Base-by-base conservation (phyloP, 2,329 filamentous ascomycete species). In the Exserohilum turcica region DNA sequence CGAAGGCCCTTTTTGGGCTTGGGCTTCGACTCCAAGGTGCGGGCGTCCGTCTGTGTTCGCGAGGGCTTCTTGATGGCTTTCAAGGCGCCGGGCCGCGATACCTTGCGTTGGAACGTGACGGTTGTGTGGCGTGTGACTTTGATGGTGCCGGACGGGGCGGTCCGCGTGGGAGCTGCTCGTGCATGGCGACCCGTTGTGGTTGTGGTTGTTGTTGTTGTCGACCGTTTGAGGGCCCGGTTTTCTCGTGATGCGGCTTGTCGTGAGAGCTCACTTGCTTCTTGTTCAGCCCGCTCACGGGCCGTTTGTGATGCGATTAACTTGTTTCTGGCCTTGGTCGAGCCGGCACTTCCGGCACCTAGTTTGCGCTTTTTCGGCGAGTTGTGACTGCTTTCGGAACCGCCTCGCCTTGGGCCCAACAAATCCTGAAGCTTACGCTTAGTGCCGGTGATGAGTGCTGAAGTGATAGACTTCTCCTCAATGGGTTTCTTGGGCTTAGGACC, bases 401-500 rank as follows among this genome's bases (percentile, higher is more conserved):
- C 43, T 28, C 59, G 60, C 18, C 57, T 45, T n/a, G 61, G 49
- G 16, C 63, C 61, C 6, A 73, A 59, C 4, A 71, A 49, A 33
- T 72, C 63, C 43, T 68, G 64, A 24, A 73, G 44, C 46, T 74
- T 74, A 56, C 72, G 70, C 58, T 74, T 75, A 5, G 70, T 65
- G 19, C 71, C 70, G 8, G 67, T 57, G 31, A 73, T 54, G 16
- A 72, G 31, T 18, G 63, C 44, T n/a, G 68, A 63, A n/a, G 65
- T 55, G 10, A 72, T 44, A n/a, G 61, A 67, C 45, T 65, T 71
- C 29, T 72, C 65, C 44, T 73, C 68, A 28, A 62, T 56, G 7
- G 76, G 77, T 46, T 83, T 80, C 64, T 81, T 82, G 4, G 80
- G 78, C 46, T 78, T 80, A 8, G 82, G 82, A 10, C 84, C 84